Base-by-base conservation (phyloP, 768 basidiomycete genomes). In the Boletus pseudo-olivaceus region DNA sequence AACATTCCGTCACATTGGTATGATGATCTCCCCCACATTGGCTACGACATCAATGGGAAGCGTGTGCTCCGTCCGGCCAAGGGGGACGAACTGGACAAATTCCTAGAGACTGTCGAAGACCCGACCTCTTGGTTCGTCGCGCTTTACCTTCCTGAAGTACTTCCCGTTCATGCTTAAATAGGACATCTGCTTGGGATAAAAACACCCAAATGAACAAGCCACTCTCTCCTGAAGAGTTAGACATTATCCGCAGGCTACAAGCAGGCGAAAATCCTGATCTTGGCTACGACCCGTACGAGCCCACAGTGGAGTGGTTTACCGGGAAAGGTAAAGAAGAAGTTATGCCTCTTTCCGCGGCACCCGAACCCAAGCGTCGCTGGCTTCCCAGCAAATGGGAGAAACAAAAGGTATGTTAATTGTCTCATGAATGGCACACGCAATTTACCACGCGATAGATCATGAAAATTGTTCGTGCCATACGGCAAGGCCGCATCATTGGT, bases 351-450 rank as follows among this genome's bases (percentile, higher is more conserved):
- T 90, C 88, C 11, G 84, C 85, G 30, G 89, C 90, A 27, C 92
- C 94, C 2, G 94, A 98, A 68, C 97, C 97, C 19, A 99, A 99
- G 73, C 82, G 93, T 50, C 82, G 97, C 44, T 99, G 95, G 86
- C 81, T 98, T 12, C 93, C 95, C 14, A 96, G 93, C 74, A 98
- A 95, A 76, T 99, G 97, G 97, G 97, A 98, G 74, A 98, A 97
- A 73, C 87, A 97, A 80, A 99, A 99, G 83, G 95, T 93, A 64
- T 50, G 68, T 35, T 17, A 14, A 34, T 42, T 17, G 33, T 45
- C 26, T 32, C 10, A 3, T 32, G 34, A 19, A 40, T 27, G 35
- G 11, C 34, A 47, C 37, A 39, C 49, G n/a, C 26, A 52, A 44
- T 47, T 62, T 41, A 51, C 30, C 32, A 8, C 33, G n/a, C 7